Conservation (phyloP, 2,329 filamentous ascomycete species). For the Xylaria sp. region DNA sequence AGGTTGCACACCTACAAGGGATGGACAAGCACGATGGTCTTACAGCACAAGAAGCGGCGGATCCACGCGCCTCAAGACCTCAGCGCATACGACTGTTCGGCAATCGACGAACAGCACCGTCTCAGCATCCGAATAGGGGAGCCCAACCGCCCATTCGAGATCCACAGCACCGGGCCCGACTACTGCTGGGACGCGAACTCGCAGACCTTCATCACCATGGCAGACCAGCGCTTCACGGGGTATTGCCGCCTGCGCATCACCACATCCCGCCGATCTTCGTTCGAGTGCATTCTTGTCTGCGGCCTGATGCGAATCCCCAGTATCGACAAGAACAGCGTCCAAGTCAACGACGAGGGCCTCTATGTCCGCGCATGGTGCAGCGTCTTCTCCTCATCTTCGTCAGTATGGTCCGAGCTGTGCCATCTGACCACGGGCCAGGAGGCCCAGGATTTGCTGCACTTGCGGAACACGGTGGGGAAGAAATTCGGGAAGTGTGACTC, state of each 20-base stretch:
- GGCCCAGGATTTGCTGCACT: slow-evolving; percentile 18
- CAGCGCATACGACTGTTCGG: slow-evolving; percentile 11
- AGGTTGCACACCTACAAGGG: slow-evolving; percentile 22
- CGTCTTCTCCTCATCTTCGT: slow-evolving; percentile 16
- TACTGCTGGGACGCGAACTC: slow-evolving; percentile 18
- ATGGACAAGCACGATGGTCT: slow-evolving; percentile 21
- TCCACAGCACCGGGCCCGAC: slow-evolving; percentile 16
- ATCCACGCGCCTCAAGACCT: slow-evolving; percentile 22
- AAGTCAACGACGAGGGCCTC: slow-evolving; percentile 16
- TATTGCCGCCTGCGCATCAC: slow-evolving; percentile 26
- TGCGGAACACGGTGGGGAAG: slow-evolving; percentile 23
- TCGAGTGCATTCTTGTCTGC: slow-evolving; percentile 23
- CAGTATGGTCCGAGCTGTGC: slow-evolving; percentile 22
- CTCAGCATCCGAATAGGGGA: slow-evolving; percentile 22
- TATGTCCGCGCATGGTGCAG: slow-evolving; percentile 25
- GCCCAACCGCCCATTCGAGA: background rate
- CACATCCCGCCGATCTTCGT: slow-evolving; percentile 12
- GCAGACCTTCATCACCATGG: slow-evolving; percentile 24
- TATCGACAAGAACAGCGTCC: slow-evolving; percentile 21
- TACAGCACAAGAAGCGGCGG: slow-evolving; percentile 9
- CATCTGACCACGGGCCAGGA: slow-evolving; percentile 18
- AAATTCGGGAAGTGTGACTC: slow-evolving; percentile 21
- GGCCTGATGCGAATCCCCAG: slow-evolving; percentile 25
- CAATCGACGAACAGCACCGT: slow-evolving; percentile 20
- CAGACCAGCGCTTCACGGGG: slow-evolving; percentile 22